Percentiles rank a stretch among this genome's conserved stretches.
Evolutionary conservation across 306 rosid species (phyloP).

Genomic region (Citrullus colocynthis): DNA sequence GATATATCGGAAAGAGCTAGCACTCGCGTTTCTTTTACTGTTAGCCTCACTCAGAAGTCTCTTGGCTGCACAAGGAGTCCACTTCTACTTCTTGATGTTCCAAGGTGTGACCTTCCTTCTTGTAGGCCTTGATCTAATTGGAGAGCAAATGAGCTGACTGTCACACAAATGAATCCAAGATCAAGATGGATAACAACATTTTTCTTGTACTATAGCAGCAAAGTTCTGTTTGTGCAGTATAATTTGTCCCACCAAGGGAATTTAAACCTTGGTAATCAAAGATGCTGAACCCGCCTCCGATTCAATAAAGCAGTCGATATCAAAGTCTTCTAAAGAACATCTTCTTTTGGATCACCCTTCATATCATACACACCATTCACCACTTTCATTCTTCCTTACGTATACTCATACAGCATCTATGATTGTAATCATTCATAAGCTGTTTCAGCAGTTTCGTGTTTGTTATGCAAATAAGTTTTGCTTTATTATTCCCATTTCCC

Average conservation of each 20-base stretch:
- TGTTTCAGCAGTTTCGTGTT: slow-evolving; percentile 21
- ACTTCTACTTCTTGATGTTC: slow-evolving; percentile 87
- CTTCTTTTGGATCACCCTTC: slow-evolving; percentile 14
- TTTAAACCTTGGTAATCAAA: background rate
- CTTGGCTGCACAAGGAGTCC: slow-evolving; percentile 87
- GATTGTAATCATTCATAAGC: slow-evolving; percentile 29
- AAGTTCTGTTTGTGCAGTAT: slow-evolving; percentile 8
- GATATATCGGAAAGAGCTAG: slow-evolving; percentile 70
- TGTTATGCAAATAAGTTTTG: slow-evolving; percentile 19
- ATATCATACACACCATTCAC: slow-evolving; percentile 16
- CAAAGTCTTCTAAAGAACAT: slow-evolving; percentile 19
- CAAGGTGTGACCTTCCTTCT: slow-evolving; percentile 94
- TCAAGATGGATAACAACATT: background rate
- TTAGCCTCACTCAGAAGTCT: slow-evolving; percentile 81
- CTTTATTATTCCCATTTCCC: slow-evolving; percentile 9
- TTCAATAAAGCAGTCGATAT: slow-evolving; percentile 12
- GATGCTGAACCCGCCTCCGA: slow-evolving; percentile 9
- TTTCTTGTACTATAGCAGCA: slow-evolving; percentile 13
- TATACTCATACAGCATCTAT: slow-evolving; percentile 23
- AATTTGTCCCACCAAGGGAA: background rate
- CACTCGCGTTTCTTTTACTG: slow-evolving; percentile 77
- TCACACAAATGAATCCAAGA: slow-evolving; percentile 1
- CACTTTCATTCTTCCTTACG: slow-evolving; percentile 8
- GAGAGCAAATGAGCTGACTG: slow-evolving; percentile 72
- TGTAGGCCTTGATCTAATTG: slow-evolving; percentile 92